A percentile compares a stretch with the other conserved stretches of the same genome.
Conservation (phyloP, 176 grass and related monocot species). For the Avena sativa region DNA sequence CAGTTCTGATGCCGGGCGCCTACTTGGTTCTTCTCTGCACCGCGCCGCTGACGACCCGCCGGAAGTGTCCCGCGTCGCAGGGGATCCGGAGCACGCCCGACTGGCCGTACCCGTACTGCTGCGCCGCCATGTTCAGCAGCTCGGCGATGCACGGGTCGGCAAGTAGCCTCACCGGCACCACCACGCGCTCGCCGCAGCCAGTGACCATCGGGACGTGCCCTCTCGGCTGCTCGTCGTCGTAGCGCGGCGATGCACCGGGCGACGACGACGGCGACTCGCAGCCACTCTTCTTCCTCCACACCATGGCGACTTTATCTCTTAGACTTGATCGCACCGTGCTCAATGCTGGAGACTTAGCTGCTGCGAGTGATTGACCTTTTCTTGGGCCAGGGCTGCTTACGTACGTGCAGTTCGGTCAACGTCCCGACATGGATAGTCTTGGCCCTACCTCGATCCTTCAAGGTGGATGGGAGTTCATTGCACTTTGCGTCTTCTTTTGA, state of each 20-base stretch:
- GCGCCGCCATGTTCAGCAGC: constrained; percentile 64
- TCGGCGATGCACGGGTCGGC: constrained; percentile 47
- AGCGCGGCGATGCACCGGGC: background rate
- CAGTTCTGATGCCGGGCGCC: background rate
- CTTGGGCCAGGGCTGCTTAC: background rate
- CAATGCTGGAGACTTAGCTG: background rate
- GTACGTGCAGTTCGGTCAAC: background rate
- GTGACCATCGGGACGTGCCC: constrained; percentile 59
- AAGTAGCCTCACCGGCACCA: constrained; percentile 61
- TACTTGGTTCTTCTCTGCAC: constrained; percentile 17
- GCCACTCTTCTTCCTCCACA: constrained; percentile 45
- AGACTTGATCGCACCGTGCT: background rate
- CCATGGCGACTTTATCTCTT: background rate
- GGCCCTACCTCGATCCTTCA: constrained; percentile 8
- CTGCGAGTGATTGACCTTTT: background rate
- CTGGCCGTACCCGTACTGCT: constrained; percentile 60
- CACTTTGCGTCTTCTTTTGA: background rate
- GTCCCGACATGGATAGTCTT: background rate
- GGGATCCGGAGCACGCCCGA: constrained; percentile 62
- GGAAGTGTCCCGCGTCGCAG: constrained; percentile 53
- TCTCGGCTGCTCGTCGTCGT: background rate
- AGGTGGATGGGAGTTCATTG: background rate
- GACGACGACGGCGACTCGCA: background rate
- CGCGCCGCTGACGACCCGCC: constrained; percentile 32
- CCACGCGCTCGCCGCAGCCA: constrained; percentile 48